Conservation (phyloP, 495 filamentous ascomycete genomes). For the Hyphodiscus hymeniophilus region DNA sequence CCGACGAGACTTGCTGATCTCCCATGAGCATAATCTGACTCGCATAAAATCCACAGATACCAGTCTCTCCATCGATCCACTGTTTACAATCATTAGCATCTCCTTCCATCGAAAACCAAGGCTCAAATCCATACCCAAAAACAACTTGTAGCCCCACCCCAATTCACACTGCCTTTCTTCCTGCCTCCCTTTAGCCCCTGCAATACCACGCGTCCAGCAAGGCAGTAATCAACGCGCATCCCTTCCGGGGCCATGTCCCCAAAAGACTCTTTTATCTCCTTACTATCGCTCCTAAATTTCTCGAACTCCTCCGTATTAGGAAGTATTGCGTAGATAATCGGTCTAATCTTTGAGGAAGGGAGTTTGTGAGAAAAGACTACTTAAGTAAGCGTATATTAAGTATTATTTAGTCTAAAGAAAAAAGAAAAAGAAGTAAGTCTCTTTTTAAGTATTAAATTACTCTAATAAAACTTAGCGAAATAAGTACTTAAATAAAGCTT, state of each 20-base stretch:
- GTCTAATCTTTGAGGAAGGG: too few species aligned
- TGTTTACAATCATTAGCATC: neutral
- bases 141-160: slow-evolving; percentile 6
- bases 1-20: neutral
- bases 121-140: neutral
- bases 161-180: slow-evolving; percentile 12
- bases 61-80: slow-evolving; percentile 8
- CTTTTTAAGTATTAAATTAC: too few species aligned
- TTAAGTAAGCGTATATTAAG: too few species aligned
- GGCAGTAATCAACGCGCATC: slow-evolving; percentile 21
- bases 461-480: too few species aligned
- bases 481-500: too few species aligned
- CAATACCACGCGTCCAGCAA: slow-evolving; percentile 25
- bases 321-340: too few species aligned
- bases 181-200: slow-evolving; percentile 18
- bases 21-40: neutral
- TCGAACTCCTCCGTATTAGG: neutral
- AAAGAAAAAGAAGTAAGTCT: too few species aligned
- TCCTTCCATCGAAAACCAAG: neutral
- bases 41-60: slow-evolving; percentile 6
- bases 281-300: slow-evolving; percentile 1
- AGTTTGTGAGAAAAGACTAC: too few species aligned
- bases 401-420: too few species aligned
- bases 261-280: neutral
- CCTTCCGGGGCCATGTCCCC: neutral